Evolutionary conservation across 176 grass and related monocot species (phyloP).

Genomic region (Cymbopogon citratus): DNA sequence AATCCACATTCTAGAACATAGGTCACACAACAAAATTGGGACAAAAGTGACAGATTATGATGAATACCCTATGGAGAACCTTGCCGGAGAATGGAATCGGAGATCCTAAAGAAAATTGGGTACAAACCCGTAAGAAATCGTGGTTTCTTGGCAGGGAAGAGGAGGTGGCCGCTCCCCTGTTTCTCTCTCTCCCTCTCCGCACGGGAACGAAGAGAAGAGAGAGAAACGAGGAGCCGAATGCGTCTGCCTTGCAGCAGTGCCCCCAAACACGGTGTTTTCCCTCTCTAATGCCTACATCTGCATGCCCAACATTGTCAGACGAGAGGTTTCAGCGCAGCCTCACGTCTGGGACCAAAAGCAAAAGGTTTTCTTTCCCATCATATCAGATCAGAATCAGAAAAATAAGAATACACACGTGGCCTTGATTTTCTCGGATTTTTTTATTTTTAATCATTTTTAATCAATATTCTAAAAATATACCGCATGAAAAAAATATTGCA

Average conservation of each 20-base stretch:
- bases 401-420: too few species aligned
- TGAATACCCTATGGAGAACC: not conserved
- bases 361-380: not conserved
- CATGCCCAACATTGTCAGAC: not conserved
- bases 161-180: not conserved
- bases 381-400: too few species aligned
- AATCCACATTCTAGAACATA: not conserved
- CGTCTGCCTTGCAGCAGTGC: not conserved
- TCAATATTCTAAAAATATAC: too few species aligned
- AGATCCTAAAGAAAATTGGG: slow-evolving; percentile 3
- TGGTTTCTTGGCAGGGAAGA: slow-evolving; percentile 33
- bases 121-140: not conserved
- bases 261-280: slow-evolving; percentile 33
- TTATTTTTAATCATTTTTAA: too few species aligned
- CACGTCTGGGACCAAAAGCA: not conserved
- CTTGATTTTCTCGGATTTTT: too few species aligned
- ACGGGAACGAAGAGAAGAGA: slow-evolving; percentile 46
- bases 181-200: slow-evolving; percentile 38
- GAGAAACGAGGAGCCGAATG: slow-evolving; percentile 45
- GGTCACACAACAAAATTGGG: not conserved
- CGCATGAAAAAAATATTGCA: too few species aligned
- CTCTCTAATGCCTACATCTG: slow-evolving; percentile 11
- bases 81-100: not conserved
- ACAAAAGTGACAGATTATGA: not conserved
- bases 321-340: slow-evolving; percentile 28